Conservation (phyloP, 2,329 filamentous ascomycete genomes). For the Exophiala dermatitidis region DNA sequence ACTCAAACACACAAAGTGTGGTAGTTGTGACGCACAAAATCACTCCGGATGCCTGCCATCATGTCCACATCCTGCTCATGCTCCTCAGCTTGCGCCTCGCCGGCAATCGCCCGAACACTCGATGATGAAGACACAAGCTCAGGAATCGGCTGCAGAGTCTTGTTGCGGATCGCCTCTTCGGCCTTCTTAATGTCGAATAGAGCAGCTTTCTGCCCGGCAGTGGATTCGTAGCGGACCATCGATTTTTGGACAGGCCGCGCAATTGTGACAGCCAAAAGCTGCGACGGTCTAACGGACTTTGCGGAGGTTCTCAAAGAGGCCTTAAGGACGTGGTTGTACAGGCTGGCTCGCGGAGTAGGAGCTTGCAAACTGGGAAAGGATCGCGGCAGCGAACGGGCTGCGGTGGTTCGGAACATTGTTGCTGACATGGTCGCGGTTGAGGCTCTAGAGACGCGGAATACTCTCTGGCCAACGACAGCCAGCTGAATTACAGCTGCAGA, state of each 20-base stretch:
- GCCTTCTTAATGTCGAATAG: conserved; percentile 33
- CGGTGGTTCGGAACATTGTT: conserved; percentile 42
- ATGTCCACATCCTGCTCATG: conserved; percentile 42
- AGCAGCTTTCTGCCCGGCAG: conserved; percentile 22
- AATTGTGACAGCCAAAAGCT: conserved; percentile 37
- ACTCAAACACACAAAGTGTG: background rate
- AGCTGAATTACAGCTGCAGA: conserved; percentile 21
- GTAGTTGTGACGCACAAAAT: conserved; percentile 48
- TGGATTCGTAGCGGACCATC: conserved; percentile 44
- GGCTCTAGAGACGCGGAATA: conserved; percentile 28
- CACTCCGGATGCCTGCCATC: conserved; percentile 47
- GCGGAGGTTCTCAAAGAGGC: conserved; percentile 37
- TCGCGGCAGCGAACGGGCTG: conserved; percentile 40
- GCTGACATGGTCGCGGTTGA: conserved; percentile 24
- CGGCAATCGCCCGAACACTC: conserved; percentile 45
- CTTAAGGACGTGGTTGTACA: conserved; percentile 39
- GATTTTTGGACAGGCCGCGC: conserved; percentile 43
- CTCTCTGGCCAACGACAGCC: conserved; percentile 18
- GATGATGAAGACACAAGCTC: conserved; percentile 56
- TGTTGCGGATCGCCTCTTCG: conserved; percentile 46
- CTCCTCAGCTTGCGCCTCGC: conserved; percentile 30
- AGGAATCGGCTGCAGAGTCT: conserved; percentile 55
- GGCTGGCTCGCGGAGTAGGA: conserved; percentile 14
- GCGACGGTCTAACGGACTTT: conserved; percentile 33
- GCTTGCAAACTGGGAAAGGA: conserved; percentile 33